Evolutionary conservation across 768 basidiomycete species (phyloP), one percentile per base, ranked within the genome.

Genomic region (Mycena polygramma): DNA sequence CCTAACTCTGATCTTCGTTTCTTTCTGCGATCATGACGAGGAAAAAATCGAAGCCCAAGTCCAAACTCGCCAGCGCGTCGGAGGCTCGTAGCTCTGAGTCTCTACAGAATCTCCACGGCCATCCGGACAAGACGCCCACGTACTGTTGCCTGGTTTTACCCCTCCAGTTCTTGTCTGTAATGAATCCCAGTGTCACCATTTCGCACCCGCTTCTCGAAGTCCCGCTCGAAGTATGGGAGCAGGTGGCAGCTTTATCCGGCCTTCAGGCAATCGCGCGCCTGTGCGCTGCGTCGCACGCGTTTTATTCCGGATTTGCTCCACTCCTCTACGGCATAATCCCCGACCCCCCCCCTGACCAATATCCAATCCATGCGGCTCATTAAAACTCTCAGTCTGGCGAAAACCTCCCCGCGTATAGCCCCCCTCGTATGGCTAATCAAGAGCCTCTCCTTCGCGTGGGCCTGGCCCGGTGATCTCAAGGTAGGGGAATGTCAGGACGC

Each of bases 201-300:
- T 49, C 45, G 46, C 46, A 6, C 46, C 30, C 39, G 37, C 2
- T 55, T 24, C 43, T 55, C 4, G 63, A 64, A 14, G 53, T 64
- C 14, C 63, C 63, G 11, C 41, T 36, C 26, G 63, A 64, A 22
- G 46, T 64, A 11, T 55, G 63, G 53, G 63, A 36, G 6, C 6
- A 36, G 41, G n/a, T 55, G 13, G 63, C 43, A 5, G 20, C n/a
- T 10, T 17, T 64, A 13, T 45, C 37, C 3, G 26, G 52, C n/a
- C 63, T 53, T 6, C 63, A 45, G n/a, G 17, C 43, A 9, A 30
- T 55, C 35, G 41, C 41, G 2, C 43, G 43, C 26, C 53, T 64
- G 11, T 63, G 62, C 26, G 22, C 62, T 37, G 51, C 41, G 22
- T 63, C 61, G 11, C 51, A 6, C 22, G 36, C 19, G 7, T 63